Base-by-base conservation (phyloP, 2,329 filamentous ascomycete species). In the Diaporthe caulivora region DNA sequence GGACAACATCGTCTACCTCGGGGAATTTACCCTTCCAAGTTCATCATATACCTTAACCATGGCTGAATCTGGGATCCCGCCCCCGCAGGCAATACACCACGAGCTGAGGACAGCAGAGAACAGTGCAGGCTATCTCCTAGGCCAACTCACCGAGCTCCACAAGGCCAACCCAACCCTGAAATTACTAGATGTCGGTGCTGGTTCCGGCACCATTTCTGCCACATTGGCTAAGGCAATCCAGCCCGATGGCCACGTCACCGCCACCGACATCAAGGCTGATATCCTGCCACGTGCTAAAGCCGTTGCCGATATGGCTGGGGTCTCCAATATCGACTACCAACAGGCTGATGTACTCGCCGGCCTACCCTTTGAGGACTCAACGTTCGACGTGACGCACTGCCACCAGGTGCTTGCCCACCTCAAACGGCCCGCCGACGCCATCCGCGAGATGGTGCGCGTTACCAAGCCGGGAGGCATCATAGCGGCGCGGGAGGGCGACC, bases 121-220 rank as follows among this genome's bases (percentile, higher is more conserved):
- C 72, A 77, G 76, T 51, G 74, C 76, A 24, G 73, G 71, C 21
- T 77, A 77, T 49, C 75, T 86, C 3, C 70, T 83, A 11, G 78
- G 80, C 11, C 77, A 72, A 5, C 78, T 83, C 3, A 55, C 78
- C 54, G 37, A 65, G n/a, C 64, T 76, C 13, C 71, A 75, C 57
- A 26, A 70, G 21, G 49, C n/a, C 51, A 76, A 76, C 44, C 74
- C 75, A 2, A 11, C 53, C 72, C 80, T 79, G 77, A 81, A 72
- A 79, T 73, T 87, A 53, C 83, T 87, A 29, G 86, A 88, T 74
- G 82, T 86, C 18, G 86, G 86, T 53, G 84, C 84, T 53, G 86
- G 86, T 1, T 84, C 86, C 5, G 86, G 86, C n/a, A 86, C 84
- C 44, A 87, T 88, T 76, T 83, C 84, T 2, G 79, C 81, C 11